Evolutionary conservation across 768 basidiomycete genomes (phyloP).

Genomic region (Rhodotorula toruloides): DNA sequence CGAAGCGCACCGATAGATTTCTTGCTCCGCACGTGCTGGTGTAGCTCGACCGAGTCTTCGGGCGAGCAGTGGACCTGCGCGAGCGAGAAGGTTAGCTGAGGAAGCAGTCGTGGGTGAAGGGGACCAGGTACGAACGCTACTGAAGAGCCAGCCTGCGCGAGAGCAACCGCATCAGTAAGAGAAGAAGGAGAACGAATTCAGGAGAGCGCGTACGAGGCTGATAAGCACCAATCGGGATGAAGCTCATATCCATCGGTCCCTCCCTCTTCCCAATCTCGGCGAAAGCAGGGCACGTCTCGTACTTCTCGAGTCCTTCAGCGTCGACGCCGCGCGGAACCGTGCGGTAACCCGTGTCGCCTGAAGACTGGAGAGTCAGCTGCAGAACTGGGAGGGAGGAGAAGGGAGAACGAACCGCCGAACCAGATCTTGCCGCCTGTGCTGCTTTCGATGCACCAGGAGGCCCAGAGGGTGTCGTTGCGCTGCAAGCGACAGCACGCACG

Average conservation of each 20-base stretch:
- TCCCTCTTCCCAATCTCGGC: constrained; percentile 62
- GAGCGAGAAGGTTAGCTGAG: neutral
- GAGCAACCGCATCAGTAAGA: neutral
- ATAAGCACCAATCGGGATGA: constrained; percentile 65
- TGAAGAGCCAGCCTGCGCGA: constrained; percentile 4
- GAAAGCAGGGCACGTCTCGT: constrained; percentile 65
- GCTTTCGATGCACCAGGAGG: constrained; percentile 59
- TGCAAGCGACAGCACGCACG: constrained; percentile 48
- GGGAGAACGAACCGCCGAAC: constrained; percentile 20
- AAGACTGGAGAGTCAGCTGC: neutral
- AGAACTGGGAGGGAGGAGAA: neutral
- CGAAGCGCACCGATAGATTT: constrained; percentile 52
- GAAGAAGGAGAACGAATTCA: neutral
- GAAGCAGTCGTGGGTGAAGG: constrained; percentile 37
- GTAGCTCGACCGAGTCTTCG: constrained; percentile 63
- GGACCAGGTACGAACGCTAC: constrained; percentile 47
- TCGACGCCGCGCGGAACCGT: constrained; percentile 40
- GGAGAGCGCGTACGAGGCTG: constrained; percentile 45
- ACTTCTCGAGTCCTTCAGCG: constrained; percentile 39
- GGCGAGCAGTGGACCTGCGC: constrained; percentile 59
- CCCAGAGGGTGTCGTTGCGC: constrained; percentile 60
- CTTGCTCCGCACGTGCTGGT: constrained; percentile 60
- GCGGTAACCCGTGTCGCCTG: constrained; percentile 43
- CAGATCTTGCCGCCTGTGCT: constrained; percentile 19
- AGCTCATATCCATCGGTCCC: constrained; percentile 62